Base-by-base conservation (phyloP, 2,329 filamentous ascomycete genomes). In the Stemphylium lycopersici region DNA sequence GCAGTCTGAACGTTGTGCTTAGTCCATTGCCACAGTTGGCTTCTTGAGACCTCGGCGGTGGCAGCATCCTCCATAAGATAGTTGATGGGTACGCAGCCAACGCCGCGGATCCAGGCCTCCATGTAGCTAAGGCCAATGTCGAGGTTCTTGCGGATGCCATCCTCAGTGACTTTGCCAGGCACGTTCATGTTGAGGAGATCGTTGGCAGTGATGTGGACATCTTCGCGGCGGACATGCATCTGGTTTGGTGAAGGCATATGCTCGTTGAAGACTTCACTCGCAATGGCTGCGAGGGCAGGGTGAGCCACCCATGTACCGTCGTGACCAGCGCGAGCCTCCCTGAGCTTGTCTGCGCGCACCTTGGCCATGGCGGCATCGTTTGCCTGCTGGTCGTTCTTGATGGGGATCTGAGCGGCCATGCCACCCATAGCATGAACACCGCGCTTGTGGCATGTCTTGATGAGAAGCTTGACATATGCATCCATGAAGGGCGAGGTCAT, bases 401-500 rank as follows among this genome's bases (percentile, higher is more conserved):
- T 97, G 59, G 95, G 95, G 72, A 99, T 99, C 79, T 98, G 95
- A 34, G 95, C 95, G 3, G 93, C 93, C 95, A 99, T 98, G 63
- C 95, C 95, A 66, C 95, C 86, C 95, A 98, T 98, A 62, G 95
- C 95, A 78, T 98, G 95, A n/a, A 98, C 95, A 50, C 93, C 92
- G 67, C 95, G 89, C 75, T 88, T 89, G 79, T 99, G 95, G 83
- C 95, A 99, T 52, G 95, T 98, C 84, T 97, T 93, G 80, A 99
- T 97, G 63, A 99, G 86, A 36, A 98, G 87, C 79, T 95, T 96
- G 71, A 98, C 91, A 72, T 99, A 99, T 43, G 95, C 87, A 67
- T 98, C 87, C 95, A 99, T 98, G 80, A 99, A 99, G 11, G 95
- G 95, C 1, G 93, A 90, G 11, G 93, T 98, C 95, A 99, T 98